Base-by-base conservation (phyloP, 805 yeast genomes). In the Jamesozyma gamospora region DNA sequence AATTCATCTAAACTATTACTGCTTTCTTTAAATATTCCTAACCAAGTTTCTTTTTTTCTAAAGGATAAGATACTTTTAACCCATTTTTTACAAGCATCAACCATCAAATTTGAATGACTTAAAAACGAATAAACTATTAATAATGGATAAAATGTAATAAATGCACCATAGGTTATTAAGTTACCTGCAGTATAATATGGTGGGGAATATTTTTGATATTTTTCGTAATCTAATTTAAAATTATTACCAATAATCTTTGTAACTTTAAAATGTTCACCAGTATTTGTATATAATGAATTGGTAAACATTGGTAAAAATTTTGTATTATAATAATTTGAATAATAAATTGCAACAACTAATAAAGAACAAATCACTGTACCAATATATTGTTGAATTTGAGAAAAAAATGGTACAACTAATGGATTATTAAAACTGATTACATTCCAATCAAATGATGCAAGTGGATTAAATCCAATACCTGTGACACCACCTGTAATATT, bases 171-270 rank as follows among this genome's bases (percentile, higher is more conserved):
- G 16, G 67, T 55, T 9, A 78, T 73, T 43, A 77, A 57, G 52
- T 74, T 74, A 1, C 77, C 82, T 5, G 85, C 83, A 24, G 75
- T 53, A 51, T 75, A 77, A 56, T 70, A 79, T 8, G 86, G 85
- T 8, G 82, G 79, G 1, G 83, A 80, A 45, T 75, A 71, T n/a
- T 55, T 43, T 40, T 64, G 62, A 52, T 77, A 77, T 47, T 69
- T 70, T 2, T 47, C 53, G 17, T 56, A 44, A 49, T 76, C 79
- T 34, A 78, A 66, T 14, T 53, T 47, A 42, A 67, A 69, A 14
- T 71, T 55, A 3, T 54, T 59, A 37, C 69, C 57, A 32, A 78
- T 52, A 14, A 78, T 65, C 39, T 66, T 53, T 14, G 66, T 63
- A 32, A 77, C 73, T 16, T 69, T 60, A 53, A 65, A 78, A 0